phyloP scores from a whole-genome alignment of 73 alveolate species.

The Symbiodinium natans region DNA sequence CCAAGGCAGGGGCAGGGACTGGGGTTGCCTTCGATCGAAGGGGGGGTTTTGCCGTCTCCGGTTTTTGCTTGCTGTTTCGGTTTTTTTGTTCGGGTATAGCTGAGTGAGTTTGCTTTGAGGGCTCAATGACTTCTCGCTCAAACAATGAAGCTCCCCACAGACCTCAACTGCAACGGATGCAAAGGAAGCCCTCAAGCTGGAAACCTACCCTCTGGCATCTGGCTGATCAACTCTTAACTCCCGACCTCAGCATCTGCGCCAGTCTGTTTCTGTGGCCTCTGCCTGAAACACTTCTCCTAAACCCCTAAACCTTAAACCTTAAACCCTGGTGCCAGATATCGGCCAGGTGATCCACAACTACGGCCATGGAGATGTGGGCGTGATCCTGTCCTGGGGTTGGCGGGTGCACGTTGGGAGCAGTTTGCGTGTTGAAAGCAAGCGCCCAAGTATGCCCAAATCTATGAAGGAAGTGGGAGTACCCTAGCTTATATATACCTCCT shows the following conservation, averaged over 20 bases:
- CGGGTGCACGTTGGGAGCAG: not conserved
- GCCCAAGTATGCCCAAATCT: too few species aligned
- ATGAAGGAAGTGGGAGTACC: too few species aligned
- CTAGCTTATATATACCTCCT: too few species aligned
- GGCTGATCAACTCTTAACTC: not conserved
- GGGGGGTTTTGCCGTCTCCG: too few species aligned
- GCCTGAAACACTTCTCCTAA: not conserved
- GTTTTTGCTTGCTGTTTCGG: too few species aligned
- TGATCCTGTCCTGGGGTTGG: constrained; percentile 41
- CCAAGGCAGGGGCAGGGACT: not conserved
- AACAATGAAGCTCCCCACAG: too few species aligned
- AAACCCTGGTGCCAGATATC: not conserved
- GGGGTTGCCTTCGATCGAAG: too few species aligned
- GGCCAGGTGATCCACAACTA: constrained; percentile 32
- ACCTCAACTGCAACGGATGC: too few species aligned
- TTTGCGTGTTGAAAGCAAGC: too few species aligned
- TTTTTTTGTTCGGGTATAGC: too few species aligned
- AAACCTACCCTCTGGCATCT: not conserved
- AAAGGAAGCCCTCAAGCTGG: not conserved
- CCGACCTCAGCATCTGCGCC: not conserved
- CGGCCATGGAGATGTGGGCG: constrained; percentile 46
- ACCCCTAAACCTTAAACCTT: not conserved
- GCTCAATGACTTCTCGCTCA: too few species aligned
- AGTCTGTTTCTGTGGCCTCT: not conserved
- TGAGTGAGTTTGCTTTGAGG: too few species aligned